Evolutionary conservation across 1,139 yeast species (phyloP).

Genomic region (Saccharomyces hybrid): DNA sequence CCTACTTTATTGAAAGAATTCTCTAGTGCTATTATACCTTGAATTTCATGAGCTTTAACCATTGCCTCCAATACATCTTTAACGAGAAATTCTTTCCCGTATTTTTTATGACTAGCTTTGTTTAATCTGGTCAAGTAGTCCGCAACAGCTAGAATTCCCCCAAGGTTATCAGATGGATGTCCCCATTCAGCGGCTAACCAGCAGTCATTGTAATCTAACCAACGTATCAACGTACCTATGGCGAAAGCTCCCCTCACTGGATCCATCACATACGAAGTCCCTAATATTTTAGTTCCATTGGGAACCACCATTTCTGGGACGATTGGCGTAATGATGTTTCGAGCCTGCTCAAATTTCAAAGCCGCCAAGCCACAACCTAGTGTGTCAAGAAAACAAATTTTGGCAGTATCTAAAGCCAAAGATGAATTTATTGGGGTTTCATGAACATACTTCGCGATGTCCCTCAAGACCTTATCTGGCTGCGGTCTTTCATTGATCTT

Average conservation of each 20-base stretch:
- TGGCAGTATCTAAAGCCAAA: conserved; percentile 47
- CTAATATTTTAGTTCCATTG: conserved; percentile 47
- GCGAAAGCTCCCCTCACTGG: conserved; percentile 53
- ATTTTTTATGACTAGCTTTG: conserved; percentile 36
- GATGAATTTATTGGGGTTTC: conserved; percentile 39
- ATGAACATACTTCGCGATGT: conserved; percentile 47
- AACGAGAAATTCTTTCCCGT: conserved; percentile 39
- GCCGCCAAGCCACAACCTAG: conserved; percentile 58
- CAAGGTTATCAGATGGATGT: conserved; percentile 54
- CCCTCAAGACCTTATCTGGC: conserved; percentile 42
- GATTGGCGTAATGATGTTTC: conserved; percentile 45
- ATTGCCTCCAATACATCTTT: conserved; percentile 45
- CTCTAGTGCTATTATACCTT: conserved; percentile 50
- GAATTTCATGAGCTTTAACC: conserved; percentile 58
- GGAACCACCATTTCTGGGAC: conserved; percentile 51
- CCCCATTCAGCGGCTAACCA: conserved; percentile 67
- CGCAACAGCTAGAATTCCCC: conserved; percentile 52
- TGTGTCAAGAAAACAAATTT: conserved; percentile 47
- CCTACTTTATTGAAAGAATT: conserved; percentile 54
- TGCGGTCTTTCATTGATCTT: conserved; percentile 35
- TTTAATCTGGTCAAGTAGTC: conserved; percentile 46
- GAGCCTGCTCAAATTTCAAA: conserved; percentile 45
- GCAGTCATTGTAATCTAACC: conserved; percentile 56
- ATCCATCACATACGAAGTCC: conserved; percentile 44
- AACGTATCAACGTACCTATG: conserved; percentile 49